Evolutionary conservation across 2,329 filamentous ascomycete genomes (phyloP).

Genomic region (Domatiomyces catenatus): DNA sequence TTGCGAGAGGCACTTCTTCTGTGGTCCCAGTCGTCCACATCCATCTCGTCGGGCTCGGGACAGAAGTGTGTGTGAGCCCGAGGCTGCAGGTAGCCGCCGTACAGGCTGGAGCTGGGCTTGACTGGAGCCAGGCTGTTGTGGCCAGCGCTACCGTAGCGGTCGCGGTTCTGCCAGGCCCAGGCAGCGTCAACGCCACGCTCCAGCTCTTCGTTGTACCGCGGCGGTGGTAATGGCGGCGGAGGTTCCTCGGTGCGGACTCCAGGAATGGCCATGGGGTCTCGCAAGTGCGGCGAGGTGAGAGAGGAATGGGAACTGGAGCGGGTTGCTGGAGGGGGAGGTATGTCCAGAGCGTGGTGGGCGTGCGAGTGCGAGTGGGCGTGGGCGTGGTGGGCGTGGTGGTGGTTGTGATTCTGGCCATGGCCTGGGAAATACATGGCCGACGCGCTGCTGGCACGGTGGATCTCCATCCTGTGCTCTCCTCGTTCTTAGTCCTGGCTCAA

Average conservation of each 20-base stretch:
- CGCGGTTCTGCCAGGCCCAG: slow-evolving; percentile 47
- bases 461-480: slow-evolving; percentile 2
- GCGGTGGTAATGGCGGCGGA: slow-evolving; percentile 51
- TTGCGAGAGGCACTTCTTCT: slow-evolving; percentile 17
- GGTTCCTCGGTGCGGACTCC: slow-evolving; percentile 34
- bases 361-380: slow-evolving; percentile 22
- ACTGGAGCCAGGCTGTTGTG: slow-evolving; percentile 32
- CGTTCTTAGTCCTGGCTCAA: background rate
- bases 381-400: slow-evolving; percentile 1
- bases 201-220: slow-evolving; percentile 42
- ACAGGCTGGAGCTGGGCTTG: slow-evolving; percentile 35
- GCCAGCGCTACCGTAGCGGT: slow-evolving; percentile 31
- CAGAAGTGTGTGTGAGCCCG: slow-evolving; percentile 3
- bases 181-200: slow-evolving; percentile 44
- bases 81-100: slow-evolving; percentile 27
- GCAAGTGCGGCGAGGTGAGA: slow-evolving; percentile 25
- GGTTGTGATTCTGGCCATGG: slow-evolving; percentile 22
- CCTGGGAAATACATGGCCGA: slow-evolving; percentile 31
- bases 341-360: background rate
- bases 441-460: slow-evolving; percentile 19
- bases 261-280: slow-evolving; percentile 49
- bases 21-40: slow-evolving; percentile 24
- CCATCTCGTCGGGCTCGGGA: slow-evolving; percentile 22
- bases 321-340: slow-evolving; percentile 20
- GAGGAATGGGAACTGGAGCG: slow-evolving; percentile 26